Conservation (phyloP, 148 eudicot genomes). For the Nyssa sinensis region DNA sequence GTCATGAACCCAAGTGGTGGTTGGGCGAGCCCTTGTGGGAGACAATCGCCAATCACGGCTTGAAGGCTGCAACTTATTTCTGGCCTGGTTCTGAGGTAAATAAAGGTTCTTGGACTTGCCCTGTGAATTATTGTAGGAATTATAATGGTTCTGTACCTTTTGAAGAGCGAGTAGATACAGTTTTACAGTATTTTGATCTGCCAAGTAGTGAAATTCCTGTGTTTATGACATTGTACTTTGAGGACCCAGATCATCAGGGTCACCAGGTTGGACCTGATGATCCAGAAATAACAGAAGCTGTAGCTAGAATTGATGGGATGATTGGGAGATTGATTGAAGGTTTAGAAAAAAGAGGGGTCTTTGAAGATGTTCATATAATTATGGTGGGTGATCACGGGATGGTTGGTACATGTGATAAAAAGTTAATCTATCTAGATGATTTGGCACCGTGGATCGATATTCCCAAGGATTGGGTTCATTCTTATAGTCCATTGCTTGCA, state of each 20-base stretch:
- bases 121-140: slow-evolving; percentile 32
- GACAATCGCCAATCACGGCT: slow-evolving; percentile 48
- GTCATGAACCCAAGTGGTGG: slow-evolving; percentile 79
- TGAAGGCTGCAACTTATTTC: slow-evolving; percentile 57
- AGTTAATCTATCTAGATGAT: slow-evolving; percentile 60
- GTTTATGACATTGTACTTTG: slow-evolving; percentile 72
- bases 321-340: slow-evolving; percentile 72
- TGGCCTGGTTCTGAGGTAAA: slow-evolving; percentile 80
- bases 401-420: slow-evolving; percentile 81
- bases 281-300: slow-evolving; percentile 57
- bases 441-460: slow-evolving; percentile 53
- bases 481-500: slow-evolving; percentile 64
- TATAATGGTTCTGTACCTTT: slow-evolving; percentile 69
- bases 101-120: slow-evolving; percentile 57
- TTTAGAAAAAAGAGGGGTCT: slow-evolving; percentile 62
- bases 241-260: slow-evolving; percentile 87
- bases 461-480: slow-evolving; percentile 60
- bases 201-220: slow-evolving; percentile 46
- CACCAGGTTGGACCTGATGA: slow-evolving; percentile 79
- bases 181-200: slow-evolving; percentile 58
- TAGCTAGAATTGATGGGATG: slow-evolving; percentile 50
- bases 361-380: slow-evolving; percentile 66
- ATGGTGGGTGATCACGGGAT: slow-evolving; percentile 83
- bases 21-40: slow-evolving; percentile 74
- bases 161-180: slow-evolving; percentile 59